These are phyloP conservation scores for Coemansia sp. DNA, from an alignment of 192 early-diverging fungal species.

Conservation along the genomic window DNA sequence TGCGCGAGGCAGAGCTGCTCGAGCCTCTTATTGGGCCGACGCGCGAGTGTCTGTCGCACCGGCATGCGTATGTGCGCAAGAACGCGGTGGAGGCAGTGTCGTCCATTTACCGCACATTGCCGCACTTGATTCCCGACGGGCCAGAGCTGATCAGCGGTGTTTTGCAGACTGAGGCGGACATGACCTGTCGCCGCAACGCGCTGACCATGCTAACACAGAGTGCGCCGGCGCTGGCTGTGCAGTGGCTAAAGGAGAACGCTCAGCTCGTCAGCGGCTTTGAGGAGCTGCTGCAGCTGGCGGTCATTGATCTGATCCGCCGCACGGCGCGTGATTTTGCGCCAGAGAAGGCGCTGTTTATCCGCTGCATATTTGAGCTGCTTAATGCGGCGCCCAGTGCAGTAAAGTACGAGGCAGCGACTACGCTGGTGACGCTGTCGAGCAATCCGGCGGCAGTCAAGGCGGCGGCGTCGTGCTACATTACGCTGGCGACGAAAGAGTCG, in stretches of 20 bases:
- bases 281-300: slow-evolving; percentile 88
- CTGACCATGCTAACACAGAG: slow-evolving; percentile 89
- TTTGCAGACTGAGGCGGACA: slow-evolving; percentile 79
- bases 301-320: slow-evolving; percentile 94
- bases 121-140: slow-evolving; percentile 93
- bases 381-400: slow-evolving; percentile 81
- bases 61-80: slow-evolving; percentile 97
- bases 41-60: slow-evolving; percentile 88
- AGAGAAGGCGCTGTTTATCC: slow-evolving; percentile 93
- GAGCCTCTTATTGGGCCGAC: slow-evolving; percentile 91
- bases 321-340: slow-evolving; percentile 75
- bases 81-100: slow-evolving; percentile 95
- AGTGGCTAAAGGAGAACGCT: slow-evolving; percentile 77
- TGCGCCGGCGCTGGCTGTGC: slow-evolving; percentile 73
- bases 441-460: slow-evolving; percentile 91
- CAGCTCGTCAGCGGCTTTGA: slow-evolving; percentile 78
- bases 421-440: slow-evolving; percentile 82
- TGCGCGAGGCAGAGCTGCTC: slow-evolving; percentile 90
- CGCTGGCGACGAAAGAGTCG: slow-evolving; percentile 86
- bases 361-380: slow-evolving; percentile 85
- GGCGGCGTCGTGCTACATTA: slow-evolving; percentile 87
- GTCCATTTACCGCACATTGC: slow-evolving; percentile 84
- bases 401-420: slow-evolving; percentile 96
- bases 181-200: slow-evolving; percentile 89
- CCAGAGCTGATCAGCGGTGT: slow-evolving; percentile 82